Percentiles rank a stretch among this genome's conserved stretches.
phyloP scores from a whole-genome alignment of 192 early-diverging fungal genomes.

The Rhizophagus clarus region DNA sequence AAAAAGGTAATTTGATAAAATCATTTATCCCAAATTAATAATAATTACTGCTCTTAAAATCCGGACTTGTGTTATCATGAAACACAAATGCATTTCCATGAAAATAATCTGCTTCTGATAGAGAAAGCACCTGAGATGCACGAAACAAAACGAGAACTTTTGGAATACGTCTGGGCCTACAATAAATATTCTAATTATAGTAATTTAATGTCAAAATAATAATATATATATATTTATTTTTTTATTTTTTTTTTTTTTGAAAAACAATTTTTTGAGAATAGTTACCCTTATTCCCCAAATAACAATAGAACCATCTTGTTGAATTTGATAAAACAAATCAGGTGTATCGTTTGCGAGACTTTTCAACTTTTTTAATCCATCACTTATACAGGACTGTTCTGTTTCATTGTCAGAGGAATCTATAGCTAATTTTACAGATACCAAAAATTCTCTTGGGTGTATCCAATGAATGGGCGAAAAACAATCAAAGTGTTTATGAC shows the following conservation, averaged over 20 bases:
- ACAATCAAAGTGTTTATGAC: conserved; percentile 30
- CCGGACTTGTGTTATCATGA: conserved; percentile 42
- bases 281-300: conserved; percentile 81
- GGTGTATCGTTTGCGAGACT: conserved; percentile 71
- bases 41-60: background rate
- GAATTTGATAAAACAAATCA: conserved; percentile 75
- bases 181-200: conserved; percentile 59
- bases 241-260: background rate
- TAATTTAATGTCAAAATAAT: background rate
- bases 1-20: background rate
- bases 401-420: conserved; percentile 38
- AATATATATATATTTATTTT: no score
- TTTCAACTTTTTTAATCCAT: conserved; percentile 51
- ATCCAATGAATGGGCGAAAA: conserved; percentile 64
- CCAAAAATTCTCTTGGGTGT: conserved; percentile 53
- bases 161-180: conserved; percentile 63
- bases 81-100: conserved; percentile 49
- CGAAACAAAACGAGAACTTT: conserved; percentile 69
- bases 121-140: conserved; percentile 54
- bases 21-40: no score
- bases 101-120: conserved; percentile 63
- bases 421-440: conserved; percentile 40
- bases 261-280: background rate
- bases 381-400: conserved; percentile 41
- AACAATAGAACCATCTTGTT: conserved; percentile 67